Percentiles rank a stretch among this genome's conserved stretches.
These are phyloP conservation scores for Eruca vesicaria DNA, from an alignment of 441 rosid genomes.

Conservation along the genomic window DNA sequence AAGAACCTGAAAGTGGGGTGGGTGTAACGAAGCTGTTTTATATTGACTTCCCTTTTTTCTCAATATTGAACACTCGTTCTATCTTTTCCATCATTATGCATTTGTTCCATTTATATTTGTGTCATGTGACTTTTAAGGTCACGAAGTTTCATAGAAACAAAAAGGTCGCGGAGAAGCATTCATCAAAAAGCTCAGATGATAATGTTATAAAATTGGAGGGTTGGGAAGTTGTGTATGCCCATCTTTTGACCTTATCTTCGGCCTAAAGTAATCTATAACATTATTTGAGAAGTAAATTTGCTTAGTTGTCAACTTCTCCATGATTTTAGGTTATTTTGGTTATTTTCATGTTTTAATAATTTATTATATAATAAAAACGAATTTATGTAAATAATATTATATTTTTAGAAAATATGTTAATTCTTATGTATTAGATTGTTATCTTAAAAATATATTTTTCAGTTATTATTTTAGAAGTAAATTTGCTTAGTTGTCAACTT, in stretches of 20 bases:
- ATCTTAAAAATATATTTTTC: too few species aligned
- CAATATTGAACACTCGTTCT: slow-evolving; percentile 23
- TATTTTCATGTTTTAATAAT: too few species aligned
- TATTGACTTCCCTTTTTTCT: slow-evolving; percentile 17
- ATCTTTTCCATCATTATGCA: neutral
- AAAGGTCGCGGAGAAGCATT: neutral
- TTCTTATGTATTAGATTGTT: too few species aligned
- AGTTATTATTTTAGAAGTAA: too few species aligned
- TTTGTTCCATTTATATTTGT: slow-evolving; percentile 6
- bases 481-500: too few species aligned
- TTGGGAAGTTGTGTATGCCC: neutral
- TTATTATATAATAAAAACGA: too few species aligned
- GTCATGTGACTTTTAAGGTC: slow-evolving; percentile 9
- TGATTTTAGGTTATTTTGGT: too few species aligned
- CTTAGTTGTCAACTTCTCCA: too few species aligned
- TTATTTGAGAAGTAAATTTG: too few species aligned
- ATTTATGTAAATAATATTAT: too few species aligned
- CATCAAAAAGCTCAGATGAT: neutral
- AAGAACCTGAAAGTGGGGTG: slow-evolving; percentile 8
- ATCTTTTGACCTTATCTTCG: slow-evolving; percentile 19
- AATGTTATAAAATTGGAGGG: neutral
- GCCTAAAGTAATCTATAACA: neutral
- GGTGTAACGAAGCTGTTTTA: slow-evolving; percentile 18
- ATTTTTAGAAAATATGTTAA: too few species aligned
- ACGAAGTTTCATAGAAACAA: neutral